A percentile compares a stretch with the other conserved stretches of the same genome.
These are phyloP conservation scores for Globisporangium canariense DNA, from an alignment of 352 stramenopile genomes.

Conservation along the genomic window DNA sequence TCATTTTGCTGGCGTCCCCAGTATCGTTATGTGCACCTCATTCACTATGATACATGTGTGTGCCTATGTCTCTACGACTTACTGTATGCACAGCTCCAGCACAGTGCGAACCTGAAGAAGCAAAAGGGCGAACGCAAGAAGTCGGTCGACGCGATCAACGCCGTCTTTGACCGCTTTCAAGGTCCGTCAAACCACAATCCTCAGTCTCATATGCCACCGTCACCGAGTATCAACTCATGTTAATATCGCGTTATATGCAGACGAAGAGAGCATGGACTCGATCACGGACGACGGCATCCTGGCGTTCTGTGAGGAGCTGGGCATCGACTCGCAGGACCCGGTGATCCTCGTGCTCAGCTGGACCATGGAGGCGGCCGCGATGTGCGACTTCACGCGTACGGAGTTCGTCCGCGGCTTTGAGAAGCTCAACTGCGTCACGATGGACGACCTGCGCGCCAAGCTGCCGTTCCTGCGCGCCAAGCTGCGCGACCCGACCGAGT, in stretches of 20 bases:
- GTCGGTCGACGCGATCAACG: conserved; percentile 42
- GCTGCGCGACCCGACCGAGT: conserved; percentile 41
- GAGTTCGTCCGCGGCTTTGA: conserved; percentile 76
- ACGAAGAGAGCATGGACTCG: conserved; percentile 50
- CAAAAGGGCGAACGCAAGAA: conserved; percentile 33
- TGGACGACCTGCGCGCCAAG: conserved; percentile 49
- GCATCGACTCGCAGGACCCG: conserved; percentile 71
- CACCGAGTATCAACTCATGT: no score
- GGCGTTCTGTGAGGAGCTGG: conserved; percentile 63
- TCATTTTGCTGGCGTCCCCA: not conserved
- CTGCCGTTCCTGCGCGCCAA: conserved; percentile 51
- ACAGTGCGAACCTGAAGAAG: conserved; percentile 44
- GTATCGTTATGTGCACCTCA: not conserved
- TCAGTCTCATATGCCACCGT: not conserved
- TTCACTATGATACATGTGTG: not conserved
- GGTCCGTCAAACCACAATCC: conserved; percentile 22
- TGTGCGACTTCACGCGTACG: conserved; percentile 72
- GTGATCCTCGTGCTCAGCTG: conserved; percentile 80
- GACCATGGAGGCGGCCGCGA: conserved; percentile 69
- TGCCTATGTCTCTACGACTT: not conserved
- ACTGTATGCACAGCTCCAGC: not conserved
- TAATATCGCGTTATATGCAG: conserved; percentile 20
- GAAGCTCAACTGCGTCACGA: conserved; percentile 55
- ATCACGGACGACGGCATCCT: conserved; percentile 86
- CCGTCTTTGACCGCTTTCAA: conserved; percentile 60